phyloP scores from a whole-genome alignment of 1,284 basidiomycete species.

The Coniferiporia sulphurascens region DNA sequence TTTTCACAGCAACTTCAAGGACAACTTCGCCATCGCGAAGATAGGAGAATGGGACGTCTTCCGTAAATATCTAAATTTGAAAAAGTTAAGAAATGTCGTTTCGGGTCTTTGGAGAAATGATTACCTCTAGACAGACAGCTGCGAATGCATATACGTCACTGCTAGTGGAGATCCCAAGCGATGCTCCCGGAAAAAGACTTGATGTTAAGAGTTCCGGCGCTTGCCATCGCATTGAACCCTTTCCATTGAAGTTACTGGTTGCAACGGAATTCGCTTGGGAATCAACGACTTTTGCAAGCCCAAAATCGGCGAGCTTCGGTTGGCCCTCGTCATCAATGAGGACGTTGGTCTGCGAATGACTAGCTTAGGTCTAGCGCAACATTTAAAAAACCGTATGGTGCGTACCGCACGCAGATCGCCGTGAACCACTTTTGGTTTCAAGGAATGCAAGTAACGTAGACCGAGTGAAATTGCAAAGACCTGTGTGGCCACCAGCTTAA shows the following conservation, averaged over 20 bases:
- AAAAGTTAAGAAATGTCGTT: too few relatives aligned
- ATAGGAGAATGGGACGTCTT: slow-evolving; percentile 1
- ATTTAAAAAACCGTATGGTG: background rate
- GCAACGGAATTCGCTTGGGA: slow-evolving; percentile 1
- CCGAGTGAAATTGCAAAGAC: background rate
- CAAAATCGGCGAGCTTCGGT: slow-evolving; percentile 10
- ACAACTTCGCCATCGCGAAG: slow-evolving; percentile 10
- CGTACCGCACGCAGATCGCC: slow-evolving; percentile 7
- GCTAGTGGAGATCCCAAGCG: background rate
- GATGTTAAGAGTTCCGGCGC: slow-evolving; percentile 6
- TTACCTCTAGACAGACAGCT: slow-evolving; percentile 6
- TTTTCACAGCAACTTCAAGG: slow-evolving; percentile 2
- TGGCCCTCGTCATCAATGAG: slow-evolving; percentile 5
- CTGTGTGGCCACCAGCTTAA: background rate
- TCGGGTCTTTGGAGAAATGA: background rate
- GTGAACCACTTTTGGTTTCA: slow-evolving; percentile 2
- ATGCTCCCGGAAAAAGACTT: background rate
- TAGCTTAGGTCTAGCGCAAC: too few relatives aligned
- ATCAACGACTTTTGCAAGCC: slow-evolving; percentile 6
- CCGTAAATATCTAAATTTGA: slow-evolving; percentile 4
- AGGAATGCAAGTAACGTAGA: background rate
- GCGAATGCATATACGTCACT: slow-evolving; percentile 14
- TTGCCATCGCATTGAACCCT: slow-evolving; percentile 10
- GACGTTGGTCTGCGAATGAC: slow-evolving; percentile 2
- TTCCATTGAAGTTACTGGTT: background rate